Evolutionary conservation across 129 eudicot species (phyloP).

Genomic region (Ambrosia artemisiifolia): DNA sequence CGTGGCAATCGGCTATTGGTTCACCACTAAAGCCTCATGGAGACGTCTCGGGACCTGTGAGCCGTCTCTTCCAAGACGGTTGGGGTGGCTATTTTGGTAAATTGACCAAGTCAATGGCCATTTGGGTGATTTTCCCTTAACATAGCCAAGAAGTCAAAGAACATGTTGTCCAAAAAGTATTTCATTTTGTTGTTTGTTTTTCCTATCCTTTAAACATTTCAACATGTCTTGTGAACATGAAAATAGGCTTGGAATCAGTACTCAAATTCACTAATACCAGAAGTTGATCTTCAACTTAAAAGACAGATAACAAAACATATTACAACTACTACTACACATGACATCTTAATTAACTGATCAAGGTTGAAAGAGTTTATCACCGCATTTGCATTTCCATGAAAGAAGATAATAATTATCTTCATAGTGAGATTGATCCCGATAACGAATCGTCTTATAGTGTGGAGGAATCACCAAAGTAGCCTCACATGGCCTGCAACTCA

Average conservation of each 20-base stretch:
- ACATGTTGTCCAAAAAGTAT: too few relatives aligned
- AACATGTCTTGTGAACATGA: not conserved
- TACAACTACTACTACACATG: conserved; percentile 6
- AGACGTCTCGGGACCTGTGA: too few relatives aligned
- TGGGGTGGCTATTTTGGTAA: too few relatives aligned
- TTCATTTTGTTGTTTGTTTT: not conserved
- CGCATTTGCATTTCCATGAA: conserved; percentile 92
- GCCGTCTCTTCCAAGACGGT: too few relatives aligned
- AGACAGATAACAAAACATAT: conserved; percentile 10
- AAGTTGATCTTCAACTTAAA: conserved; percentile 9
- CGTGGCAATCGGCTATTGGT: too few relatives aligned
- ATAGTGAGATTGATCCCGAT: conserved; percentile 29
- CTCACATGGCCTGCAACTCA: conserved; percentile 66
- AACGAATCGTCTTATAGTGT: conserved; percentile 27
- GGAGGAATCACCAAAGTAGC: conserved; percentile 72
- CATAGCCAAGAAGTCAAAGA: too few relatives aligned
- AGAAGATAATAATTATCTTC: conserved; percentile 86
- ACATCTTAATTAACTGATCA: conserved; percentile 17
- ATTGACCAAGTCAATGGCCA: too few relatives aligned
- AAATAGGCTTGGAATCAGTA: conserved; percentile 11
- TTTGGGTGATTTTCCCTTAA: too few relatives aligned
- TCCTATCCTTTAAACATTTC: not conserved
- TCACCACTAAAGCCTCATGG: too few relatives aligned
- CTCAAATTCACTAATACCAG: conserved; percentile 5
- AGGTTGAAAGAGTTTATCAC: conserved; percentile 80